phyloP scores from a whole-genome alignment of 345 rosid genomes.

The Citrus mangshanensis region DNA sequence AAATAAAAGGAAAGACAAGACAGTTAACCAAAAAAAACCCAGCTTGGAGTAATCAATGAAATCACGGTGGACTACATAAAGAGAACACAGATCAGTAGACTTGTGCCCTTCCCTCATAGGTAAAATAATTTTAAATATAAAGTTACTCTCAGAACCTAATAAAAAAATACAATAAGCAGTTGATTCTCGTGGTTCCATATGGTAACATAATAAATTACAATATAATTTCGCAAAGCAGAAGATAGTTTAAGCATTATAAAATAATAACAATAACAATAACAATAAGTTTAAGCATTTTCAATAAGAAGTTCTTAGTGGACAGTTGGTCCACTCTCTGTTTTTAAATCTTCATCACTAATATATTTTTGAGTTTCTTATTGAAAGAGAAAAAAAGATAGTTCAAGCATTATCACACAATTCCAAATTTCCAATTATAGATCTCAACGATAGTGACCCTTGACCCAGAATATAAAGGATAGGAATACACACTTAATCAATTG shows the following conservation, averaged over 20 bases:
- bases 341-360: no score
- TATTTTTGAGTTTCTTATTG: no score
- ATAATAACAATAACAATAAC: neutral
- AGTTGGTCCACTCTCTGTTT: no score
- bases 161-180: neutral
- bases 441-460: neutral
- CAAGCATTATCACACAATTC: neutral
- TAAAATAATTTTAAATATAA: neutral
- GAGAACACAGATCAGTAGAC: neutral
- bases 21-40: conserved; percentile 1
- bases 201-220: neutral
- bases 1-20: neutral
- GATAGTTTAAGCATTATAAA: neutral
- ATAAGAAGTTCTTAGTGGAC: no score
- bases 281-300: no score
- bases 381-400: neutral
- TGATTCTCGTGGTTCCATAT: neutral
- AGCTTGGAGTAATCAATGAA: neutral
- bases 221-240: no score
- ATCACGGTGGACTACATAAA: neutral
- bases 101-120: neutral
- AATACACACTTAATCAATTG: neutral
- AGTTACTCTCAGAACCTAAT: neutral
- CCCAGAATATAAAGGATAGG: neutral
- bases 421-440: neutral